phyloP scores from a whole-genome alignment of 2,329 filamentous ascomycete genomes.

The Thielaviopsis euricoi region DNA sequence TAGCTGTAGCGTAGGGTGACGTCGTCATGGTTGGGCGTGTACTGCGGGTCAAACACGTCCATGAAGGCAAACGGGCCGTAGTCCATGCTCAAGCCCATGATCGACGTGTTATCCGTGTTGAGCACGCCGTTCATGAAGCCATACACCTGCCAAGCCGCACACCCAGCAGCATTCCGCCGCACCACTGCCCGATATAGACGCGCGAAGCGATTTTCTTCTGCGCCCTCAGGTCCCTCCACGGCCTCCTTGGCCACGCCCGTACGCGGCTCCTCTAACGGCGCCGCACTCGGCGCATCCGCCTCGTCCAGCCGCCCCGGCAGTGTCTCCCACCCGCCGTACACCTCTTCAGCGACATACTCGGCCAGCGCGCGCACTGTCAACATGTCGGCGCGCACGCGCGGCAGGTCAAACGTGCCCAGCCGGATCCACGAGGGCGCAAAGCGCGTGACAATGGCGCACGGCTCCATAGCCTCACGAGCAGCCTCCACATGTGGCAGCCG shows the following conservation, averaged over 20 bases:
- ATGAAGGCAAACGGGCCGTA: constrained; percentile 96
- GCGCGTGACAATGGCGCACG: constrained; percentile 79
- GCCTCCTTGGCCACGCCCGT: constrained; percentile 38
- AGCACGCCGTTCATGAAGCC: constrained; percentile 99
- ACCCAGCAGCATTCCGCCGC: constrained; percentile 69
- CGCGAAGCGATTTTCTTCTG: constrained; percentile 71
- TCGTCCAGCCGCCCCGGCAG: constrained; percentile 46
- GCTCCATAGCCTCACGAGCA: constrained; percentile 63
- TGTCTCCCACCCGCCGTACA: constrained; percentile 76
- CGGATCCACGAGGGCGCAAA: constrained; percentile 87
- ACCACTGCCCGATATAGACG: constrained; percentile 77
- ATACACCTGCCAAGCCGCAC: constrained; percentile 92
- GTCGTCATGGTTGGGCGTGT: constrained; percentile 96
- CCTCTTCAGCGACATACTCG: constrained; percentile 73
- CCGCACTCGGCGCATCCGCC: constrained; percentile 27
- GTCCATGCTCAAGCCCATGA: constrained; percentile 78
- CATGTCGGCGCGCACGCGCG: constrained; percentile 65
- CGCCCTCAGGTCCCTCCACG: constrained; percentile 49
- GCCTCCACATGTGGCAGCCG: constrained; percentile 59
- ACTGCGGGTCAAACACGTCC: constrained; percentile 86
- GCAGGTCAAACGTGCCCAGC: constrained; percentile 91
- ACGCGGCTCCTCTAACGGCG: constrained; percentile 22
- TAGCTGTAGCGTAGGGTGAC: constrained; percentile 76
- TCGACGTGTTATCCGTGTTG: constrained; percentile 93
- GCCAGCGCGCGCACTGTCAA: constrained; percentile 56